phyloP scores from a whole-genome alignment of 148 eudicot species.

The Chenopodium berlandieri region DNA sequence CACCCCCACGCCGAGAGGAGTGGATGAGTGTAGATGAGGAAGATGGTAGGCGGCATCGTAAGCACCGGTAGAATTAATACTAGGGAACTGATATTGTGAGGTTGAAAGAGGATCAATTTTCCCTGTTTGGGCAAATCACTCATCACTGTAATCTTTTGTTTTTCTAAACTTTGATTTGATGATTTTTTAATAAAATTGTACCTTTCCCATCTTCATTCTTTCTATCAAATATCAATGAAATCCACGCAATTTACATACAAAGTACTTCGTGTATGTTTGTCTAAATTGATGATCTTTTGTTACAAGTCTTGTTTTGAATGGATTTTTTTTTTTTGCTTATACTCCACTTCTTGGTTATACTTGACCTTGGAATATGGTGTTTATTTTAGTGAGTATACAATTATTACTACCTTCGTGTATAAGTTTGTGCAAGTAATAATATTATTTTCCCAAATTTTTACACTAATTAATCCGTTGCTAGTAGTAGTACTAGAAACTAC shows the following conservation, averaged over 20 bases:
- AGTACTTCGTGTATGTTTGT: background rate
- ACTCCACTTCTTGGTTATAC: no score
- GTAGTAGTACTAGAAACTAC: no score
- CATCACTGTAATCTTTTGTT: constrained; percentile 6
- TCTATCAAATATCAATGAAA: background rate
- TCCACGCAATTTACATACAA: background rate
- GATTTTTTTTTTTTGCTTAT: no score
- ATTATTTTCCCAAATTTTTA: no score
- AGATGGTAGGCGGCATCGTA: constrained; percentile 34
- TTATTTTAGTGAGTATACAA: no score
- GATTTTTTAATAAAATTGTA: background rate
- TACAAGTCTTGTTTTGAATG: no score
- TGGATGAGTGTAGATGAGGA: constrained; percentile 25
- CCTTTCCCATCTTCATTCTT: background rate
- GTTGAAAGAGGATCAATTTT: background rate
- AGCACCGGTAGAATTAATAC: constrained; percentile 22
- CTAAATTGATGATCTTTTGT: background rate
- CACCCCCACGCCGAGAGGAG: constrained; percentile 41
- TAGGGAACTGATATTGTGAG: background rate
- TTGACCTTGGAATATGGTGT: no score
- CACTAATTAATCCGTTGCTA: no score
- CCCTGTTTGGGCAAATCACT: background rate
- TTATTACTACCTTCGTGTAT: no score
- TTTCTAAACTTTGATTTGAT: background rate
- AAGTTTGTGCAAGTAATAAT: no score